Base-by-base conservation (phyloP, 2,329 filamentous ascomycete species). In the Graphiopsis chlorocephala region DNA sequence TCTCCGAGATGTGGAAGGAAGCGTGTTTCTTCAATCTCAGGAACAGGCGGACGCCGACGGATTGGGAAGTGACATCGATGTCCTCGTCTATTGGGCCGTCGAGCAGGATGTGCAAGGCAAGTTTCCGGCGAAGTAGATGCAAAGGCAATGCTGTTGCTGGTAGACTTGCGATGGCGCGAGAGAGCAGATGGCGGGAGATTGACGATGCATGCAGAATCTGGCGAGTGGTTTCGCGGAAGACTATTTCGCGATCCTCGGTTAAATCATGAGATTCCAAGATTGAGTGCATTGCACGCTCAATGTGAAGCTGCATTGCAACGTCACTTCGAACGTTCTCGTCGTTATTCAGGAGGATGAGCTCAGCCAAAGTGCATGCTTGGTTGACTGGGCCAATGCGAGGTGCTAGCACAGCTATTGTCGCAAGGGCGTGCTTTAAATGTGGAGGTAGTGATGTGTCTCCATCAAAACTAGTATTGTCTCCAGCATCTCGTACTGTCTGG, bases 81-180 rank as follows among this genome's bases (percentile, higher is more conserved):
- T 28, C 29, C 10, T 52, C 56, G 10, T 64, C 56, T 1, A 42
- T 15, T 17, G 61, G 11, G 12, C 29, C 57, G 4, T 53, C 57
- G 17, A 64, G 63, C n/a, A 91, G 80, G 68, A 86, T 88, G 1
- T 84, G 83, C 5, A 89, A 78, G 3, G 91, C 89, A 8, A 95
- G 81, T 35, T 88, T 81, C 12, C 89, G 83, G 33, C 88, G 84
- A 29, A 94, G 79, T 38, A 88, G 84, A 66, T 89, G 84, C 1
- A 85, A 75, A 35, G 78, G 76, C 0, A 79, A 70, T 3, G 79
- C 82, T 6, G 78, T 80, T 11, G 84, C 78, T 0, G 90, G 86
- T 17, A 94, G 81, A 50, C 83, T 81, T 20, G 82, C 77, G 12
- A 92, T 78, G 4, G 88, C 79, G 52, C 86, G 84, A 63, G 83